These are phyloP conservation scores for Metschnikowia chrysomelidarum DNA, from an alignment of 805 yeast genomes.

Conservation along the genomic window DNA sequence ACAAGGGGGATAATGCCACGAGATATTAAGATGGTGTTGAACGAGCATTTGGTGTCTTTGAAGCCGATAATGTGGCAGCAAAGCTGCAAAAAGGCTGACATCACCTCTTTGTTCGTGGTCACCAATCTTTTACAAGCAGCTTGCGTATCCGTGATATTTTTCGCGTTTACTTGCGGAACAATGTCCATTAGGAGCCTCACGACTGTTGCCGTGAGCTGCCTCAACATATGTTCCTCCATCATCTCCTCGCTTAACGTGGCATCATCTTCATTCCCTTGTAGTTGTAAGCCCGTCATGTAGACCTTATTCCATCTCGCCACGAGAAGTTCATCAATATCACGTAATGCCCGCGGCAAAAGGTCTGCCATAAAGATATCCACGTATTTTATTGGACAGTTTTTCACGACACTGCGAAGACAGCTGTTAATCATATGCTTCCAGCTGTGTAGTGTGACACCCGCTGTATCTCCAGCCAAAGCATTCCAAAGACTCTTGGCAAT, in stretches of 20 bases:
- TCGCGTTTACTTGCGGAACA: slow-evolving; percentile 71
- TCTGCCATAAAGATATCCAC: slow-evolving; percentile 70
- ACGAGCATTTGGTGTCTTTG: slow-evolving; percentile 89
- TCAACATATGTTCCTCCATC: slow-evolving; percentile 93
- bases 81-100: slow-evolving; percentile 76
- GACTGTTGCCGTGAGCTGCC: slow-evolving; percentile 91
- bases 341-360: slow-evolving; percentile 73
- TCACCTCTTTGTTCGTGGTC: slow-evolving; percentile 57
- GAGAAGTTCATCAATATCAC: slow-evolving; percentile 70
- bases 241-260: slow-evolving; percentile 92
- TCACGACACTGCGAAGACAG: slow-evolving; percentile 80
- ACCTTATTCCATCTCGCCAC: slow-evolving; percentile 74
- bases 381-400: slow-evolving; percentile 78
- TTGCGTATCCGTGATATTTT: slow-evolving; percentile 56
- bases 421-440: slow-evolving; percentile 97
- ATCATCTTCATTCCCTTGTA: slow-evolving; percentile 64
- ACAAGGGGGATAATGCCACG: slow-evolving; percentile 71
- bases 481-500: slow-evolving; percentile 76
- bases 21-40: slow-evolving; percentile 80
- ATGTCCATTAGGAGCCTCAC: slow-evolving; percentile 84
- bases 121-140: slow-evolving; percentile 64
- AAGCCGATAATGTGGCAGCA: slow-evolving; percentile 75
- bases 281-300: slow-evolving; percentile 53
- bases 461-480: slow-evolving; percentile 80
- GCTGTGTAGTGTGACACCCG: slow-evolving; percentile 89